Base-by-base conservation (phyloP, 2,329 filamentous ascomycete species). In the Elsinoe batatas region DNA sequence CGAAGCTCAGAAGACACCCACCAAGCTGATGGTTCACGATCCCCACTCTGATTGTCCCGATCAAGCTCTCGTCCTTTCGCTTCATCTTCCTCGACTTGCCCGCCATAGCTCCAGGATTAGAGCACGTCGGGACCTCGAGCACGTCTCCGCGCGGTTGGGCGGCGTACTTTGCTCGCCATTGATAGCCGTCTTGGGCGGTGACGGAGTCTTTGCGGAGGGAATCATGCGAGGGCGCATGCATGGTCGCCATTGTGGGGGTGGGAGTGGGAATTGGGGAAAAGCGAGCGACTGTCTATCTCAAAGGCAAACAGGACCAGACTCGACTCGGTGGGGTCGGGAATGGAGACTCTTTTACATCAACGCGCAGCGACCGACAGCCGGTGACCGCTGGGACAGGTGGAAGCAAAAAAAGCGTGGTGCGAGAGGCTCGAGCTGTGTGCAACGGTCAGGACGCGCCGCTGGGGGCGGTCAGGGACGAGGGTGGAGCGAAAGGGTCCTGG, bases 11-110 rank as follows among this genome's bases (percentile, higher is more conserved):
- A 8, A 15, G 36, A 11, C 26, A 36, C 63, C 53, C 61, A 68
- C 67, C 71, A 17, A 74, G 66, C 61, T 74, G 72, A 57, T 73
- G 71, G 33, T 72, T 63, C 30, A 73, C 69, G 40, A 72, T 65
- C 46, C 67, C 67, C 36, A 65, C 61, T 38, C 69, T 62, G 36
- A 71, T 59, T 47, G 64, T 64, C 32, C 59, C 60, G 22, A 61
- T 63, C 32, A 71, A 61, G 54, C 63, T 68, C 53, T 70, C 65
- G 30, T 66, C 58, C 54, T 64, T 63, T 32, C 53, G 49, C 57
- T 59, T 59, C 13, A 17, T 20, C 18, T 56, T 56, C 51, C 51
- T 42, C 17, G 26, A 57, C 30, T 37, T 58, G 5, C 36, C 32
- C 43, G 40, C 49, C 17, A 44, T 12, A 4, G 5, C 32, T 26